Evolutionary conservation across 108 stramenopile species (phyloP), one percentile per base, ranked within the genome.

Genomic region (Nitzschia palea): DNA sequence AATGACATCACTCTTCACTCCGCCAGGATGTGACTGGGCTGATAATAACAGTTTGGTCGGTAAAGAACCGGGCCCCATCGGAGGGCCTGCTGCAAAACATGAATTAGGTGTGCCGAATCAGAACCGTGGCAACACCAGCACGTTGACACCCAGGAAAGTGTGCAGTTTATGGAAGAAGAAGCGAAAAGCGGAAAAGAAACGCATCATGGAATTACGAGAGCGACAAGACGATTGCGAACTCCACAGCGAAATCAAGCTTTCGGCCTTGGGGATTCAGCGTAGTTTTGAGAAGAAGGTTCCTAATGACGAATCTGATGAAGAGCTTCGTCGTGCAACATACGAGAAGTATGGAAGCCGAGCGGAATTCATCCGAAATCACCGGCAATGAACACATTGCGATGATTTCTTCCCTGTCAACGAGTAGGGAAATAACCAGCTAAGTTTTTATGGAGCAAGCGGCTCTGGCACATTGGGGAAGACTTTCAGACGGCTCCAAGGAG

Each of bases 131-230:
- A 14, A 12, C 40, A 55, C 40, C 20, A 9, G 23, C 23, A 26
- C 25, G 18, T 42, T 51, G 3, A 31, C 45, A 1, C 63, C 63
- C 23, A 44, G 63, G 30, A 64, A 48, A 20, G 63, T 64, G 30
- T 64, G 63, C 47, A 64, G 63, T 32, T 2, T 64, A 30, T 64
- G 63, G 63, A 65, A 64, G 63, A 48, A 64, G 30, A 64, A 64
- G 63, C 44, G 63, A 8, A 64, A 64, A 30, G 63, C 45, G 25
- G 31, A 64, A 29, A 64, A 48, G 47, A 48, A 50, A 47, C 44
- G 45, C 17, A 14, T 51, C 6, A 50, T 50, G 63, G 63, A 17
- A 15, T 15, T 51, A 30, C 28, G 48, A 50, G 45, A 31, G n/a
- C 37, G 14, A 31, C 63, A 64, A 9, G 63, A 64, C 47, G 63